A percentile compares a stretch with the other conserved stretches of the same genome.
Evolutionary conservation across 2,329 filamentous ascomycete species (phyloP).

Genomic region (Torrubiellomyces zombiae): DNA sequence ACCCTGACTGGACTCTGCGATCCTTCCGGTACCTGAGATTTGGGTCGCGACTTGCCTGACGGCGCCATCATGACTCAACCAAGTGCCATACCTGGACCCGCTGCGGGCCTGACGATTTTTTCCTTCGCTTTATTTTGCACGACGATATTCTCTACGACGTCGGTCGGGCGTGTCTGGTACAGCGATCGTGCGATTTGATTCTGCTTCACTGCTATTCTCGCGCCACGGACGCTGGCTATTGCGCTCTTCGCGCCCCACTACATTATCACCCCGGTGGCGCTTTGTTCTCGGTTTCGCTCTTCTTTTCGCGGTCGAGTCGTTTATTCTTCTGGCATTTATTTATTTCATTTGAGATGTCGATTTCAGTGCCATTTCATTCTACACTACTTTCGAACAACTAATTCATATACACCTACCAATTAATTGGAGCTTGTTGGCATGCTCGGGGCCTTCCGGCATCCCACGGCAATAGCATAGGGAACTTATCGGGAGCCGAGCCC

Average conservation of each 20-base stretch:
- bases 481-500: slow-evolving; percentile 15
- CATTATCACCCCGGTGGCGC: slow-evolving; percentile 3
- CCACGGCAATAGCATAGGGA: no score
- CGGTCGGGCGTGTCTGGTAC: slow-evolving; percentile 45
- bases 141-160: slow-evolving; percentile 35
- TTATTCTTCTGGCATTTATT: slow-evolving; percentile 14
- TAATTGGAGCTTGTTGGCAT: no score
- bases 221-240: not conserved
- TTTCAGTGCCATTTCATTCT: slow-evolving; percentile 7
- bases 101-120: no score
- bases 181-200: slow-evolving; percentile 31
- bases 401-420: no score
- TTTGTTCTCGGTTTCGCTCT: slow-evolving; percentile 13
- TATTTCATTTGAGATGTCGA: slow-evolving; percentile 7
- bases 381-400: slow-evolving; percentile 11
- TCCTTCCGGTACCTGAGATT: no score
- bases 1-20: no score
- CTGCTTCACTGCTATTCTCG: slow-evolving; percentile 13
- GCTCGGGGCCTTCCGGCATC: no score
- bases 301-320: slow-evolving; percentile 12
- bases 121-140: no score
- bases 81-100: no score
- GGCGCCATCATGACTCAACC: slow-evolving; percentile 33
- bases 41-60: not conserved
- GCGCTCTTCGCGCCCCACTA: not conserved